Evolutionary conservation across 2,329 filamentous ascomycete genomes (phyloP), one percentile per base, ranked within the genome.

Genomic region (Fusarium duplospermum): DNA sequence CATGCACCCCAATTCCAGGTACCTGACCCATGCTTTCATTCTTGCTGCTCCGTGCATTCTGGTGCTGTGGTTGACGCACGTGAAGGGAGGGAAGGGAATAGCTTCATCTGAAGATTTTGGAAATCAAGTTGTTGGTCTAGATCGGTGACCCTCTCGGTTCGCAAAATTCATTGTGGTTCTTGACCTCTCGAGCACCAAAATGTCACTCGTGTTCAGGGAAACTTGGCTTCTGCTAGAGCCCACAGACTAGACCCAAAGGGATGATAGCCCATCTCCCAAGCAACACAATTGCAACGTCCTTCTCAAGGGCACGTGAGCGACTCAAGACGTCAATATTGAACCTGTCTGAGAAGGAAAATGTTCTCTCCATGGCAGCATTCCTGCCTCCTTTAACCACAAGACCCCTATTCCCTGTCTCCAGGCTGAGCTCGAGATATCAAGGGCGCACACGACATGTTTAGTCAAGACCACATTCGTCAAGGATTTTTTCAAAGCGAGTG

Each of bases 1-100:
- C 36, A 70, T 68, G 68, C 36, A 68, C 70, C 65, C 65, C 62
- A 35, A 68, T 65, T 66, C 61, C 64, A 71, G 72, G 62, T 69
- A 57, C 72, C 71, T 72, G 56, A 69, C 42, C 61, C 64, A 50
- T 52, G 40, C n/a, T 56, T 20, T 36, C 20, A 63, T 60, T 69
- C 71, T 62, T 69, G 71, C 59, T 31, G 56, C 54, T 69, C 38
- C 20, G 57, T 74, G 71, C 71, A 72, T 60, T 69, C 64, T 74
- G 61, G 22, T 64, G 64, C 14, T 59, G 61, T 56, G 10, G 62
- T 75, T 47, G 27, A 70, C 64, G 56, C 71, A 72, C 65, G 62
- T 74, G 62, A 75, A 75, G 62, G 35, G 58, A 56, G 31, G 24
- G 35, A n/a, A 45, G 35, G 27, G 20, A 31, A 65, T 31, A 40